These are phyloP conservation scores for Auriscalpium orientale DNA, from an alignment of 768 basidiomycete genomes.

Conservation along the genomic window DNA sequence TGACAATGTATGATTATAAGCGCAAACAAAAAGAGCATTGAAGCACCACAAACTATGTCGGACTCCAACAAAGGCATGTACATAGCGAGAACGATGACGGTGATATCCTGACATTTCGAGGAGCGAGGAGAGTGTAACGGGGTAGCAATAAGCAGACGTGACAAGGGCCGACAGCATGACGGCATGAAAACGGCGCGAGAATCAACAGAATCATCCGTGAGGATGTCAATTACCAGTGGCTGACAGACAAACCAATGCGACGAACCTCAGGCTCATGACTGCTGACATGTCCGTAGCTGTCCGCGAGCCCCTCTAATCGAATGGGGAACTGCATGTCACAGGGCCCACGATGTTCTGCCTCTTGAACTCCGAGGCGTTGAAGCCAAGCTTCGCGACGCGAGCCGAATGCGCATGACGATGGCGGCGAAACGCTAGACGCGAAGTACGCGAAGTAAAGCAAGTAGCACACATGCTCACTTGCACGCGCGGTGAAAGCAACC, in stretches of 20 bases:
- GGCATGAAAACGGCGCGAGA: no score
- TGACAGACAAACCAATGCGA: slow-evolving; percentile 6
- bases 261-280: slow-evolving; percentile 95
- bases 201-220: no score
- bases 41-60: no score
- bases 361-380: slow-evolving; percentile 99
- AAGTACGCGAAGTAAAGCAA: slow-evolving; percentile 47
- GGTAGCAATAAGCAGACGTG: no score
- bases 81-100: no score
- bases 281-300: slow-evolving; percentile 96
- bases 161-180: no score
- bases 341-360: slow-evolving; percentile 98
- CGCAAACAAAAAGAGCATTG: no score
- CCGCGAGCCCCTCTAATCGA: slow-evolving; percentile 92
- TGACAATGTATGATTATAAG: no score
- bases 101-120: no score
- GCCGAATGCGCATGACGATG: slow-evolving; percentile 99
- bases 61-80: no score
- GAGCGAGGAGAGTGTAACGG: no score
- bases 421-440: slow-evolving; percentile 94
- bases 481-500: slow-evolving; percentile 47
- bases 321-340: slow-evolving; percentile 99
- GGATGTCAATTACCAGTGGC: no score
- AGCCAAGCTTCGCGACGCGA: slow-evolving; percentile 97
- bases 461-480: slow-evolving; percentile 40